A percentile compares a stretch with the other conserved stretches of the same genome.
Conservation (phyloP, 805 yeast species). For the Candida cerambycidarum region DNA sequence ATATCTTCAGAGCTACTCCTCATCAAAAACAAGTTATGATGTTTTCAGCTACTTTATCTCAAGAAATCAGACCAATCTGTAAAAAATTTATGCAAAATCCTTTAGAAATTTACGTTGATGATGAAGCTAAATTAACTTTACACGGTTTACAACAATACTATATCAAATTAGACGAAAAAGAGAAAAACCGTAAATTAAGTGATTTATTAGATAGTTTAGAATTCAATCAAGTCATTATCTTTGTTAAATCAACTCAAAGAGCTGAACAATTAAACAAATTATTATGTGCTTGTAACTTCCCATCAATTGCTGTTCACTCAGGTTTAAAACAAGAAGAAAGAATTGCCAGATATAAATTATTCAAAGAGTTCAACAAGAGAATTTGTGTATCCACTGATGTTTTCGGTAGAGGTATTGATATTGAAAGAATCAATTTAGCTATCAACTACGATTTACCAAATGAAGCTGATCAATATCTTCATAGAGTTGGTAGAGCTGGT, state of each 20-base stretch:
- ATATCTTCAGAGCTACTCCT: slow-evolving; percentile 95
- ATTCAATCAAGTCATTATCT: slow-evolving; percentile 96
- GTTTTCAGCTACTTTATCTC: slow-evolving; percentile 95
- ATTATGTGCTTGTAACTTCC: slow-evolving; percentile 90
- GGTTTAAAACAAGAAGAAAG: slow-evolving; percentile 97
- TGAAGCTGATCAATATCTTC: slow-evolving; percentile 97
- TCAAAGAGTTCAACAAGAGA: slow-evolving; percentile 97
- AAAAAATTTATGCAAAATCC: slow-evolving; percentile 98
- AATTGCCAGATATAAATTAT: slow-evolving; percentile 91
- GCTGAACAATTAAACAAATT: slow-evolving; percentile 89
- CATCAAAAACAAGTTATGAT: slow-evolving; percentile 99
- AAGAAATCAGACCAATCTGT: slow-evolving; percentile 94
- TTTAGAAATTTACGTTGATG: slow-evolving; percentile 94
- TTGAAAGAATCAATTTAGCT: slow-evolving; percentile 96
- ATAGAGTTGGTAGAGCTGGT: slow-evolving; percentile 99
- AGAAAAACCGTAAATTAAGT: slow-evolving; percentile 89
- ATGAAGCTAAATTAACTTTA: slow-evolving; percentile 93
- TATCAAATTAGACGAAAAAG: slow-evolving; percentile 83
- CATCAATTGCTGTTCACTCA: slow-evolving; percentile 94
- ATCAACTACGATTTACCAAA: slow-evolving; percentile 95
- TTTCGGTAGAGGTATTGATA: slow-evolving; percentile 99
- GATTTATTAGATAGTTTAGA: slow-evolving; percentile 91
- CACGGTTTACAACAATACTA: slow-evolving; percentile 98
- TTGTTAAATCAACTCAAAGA: slow-evolving; percentile 87
- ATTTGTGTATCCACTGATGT: slow-evolving; percentile 98